These are phyloP conservation scores for Raffaelea arxii DNA, from an alignment of 2,329 filamentous ascomycete species.

Conservation along the genomic window DNA sequence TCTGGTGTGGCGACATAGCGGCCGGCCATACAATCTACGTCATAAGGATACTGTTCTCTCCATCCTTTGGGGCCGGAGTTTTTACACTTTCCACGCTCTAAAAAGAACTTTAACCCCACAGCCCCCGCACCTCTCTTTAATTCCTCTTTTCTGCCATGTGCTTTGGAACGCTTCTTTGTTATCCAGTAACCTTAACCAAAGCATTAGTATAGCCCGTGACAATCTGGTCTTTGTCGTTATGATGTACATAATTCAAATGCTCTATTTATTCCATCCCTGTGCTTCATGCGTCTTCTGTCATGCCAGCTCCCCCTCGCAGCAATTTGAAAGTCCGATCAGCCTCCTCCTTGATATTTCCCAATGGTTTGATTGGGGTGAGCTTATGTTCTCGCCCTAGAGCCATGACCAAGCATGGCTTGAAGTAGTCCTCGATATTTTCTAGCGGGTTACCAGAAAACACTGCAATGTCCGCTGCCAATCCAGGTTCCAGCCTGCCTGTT, in stretches of 20 bases:
- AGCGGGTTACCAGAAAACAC: constrained; percentile 9
- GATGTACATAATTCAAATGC: background rate
- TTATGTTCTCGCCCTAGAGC: constrained; percentile 4
- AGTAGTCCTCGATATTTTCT: constrained; percentile 3
- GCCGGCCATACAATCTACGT: too few relatives aligned
- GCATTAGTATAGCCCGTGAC: too few relatives aligned
- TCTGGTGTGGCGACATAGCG: too few relatives aligned
- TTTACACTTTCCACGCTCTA: too few relatives aligned
- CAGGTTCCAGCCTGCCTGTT: constrained; percentile 7
- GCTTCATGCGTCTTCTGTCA: background rate
- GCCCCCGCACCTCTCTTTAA: too few relatives aligned
- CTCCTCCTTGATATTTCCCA: constrained; percentile 7
- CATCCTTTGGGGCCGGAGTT: too few relatives aligned
- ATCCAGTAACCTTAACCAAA: too few relatives aligned
- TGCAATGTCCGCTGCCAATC: constrained; percentile 7
- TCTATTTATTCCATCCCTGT: background rate
- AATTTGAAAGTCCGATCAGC: constrained; percentile 5
- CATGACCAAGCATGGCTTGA: constrained; percentile 7
- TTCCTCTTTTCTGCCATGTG: too few relatives aligned
- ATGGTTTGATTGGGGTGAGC: constrained; percentile 1
- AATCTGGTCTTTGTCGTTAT: too few relatives aligned
- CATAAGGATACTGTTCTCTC: too few relatives aligned
- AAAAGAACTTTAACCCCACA: too few relatives aligned
- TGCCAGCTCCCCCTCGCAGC: constrained; percentile 4
- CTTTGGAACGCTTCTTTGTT: too few relatives aligned